These are phyloP conservation scores for Syzygium grande DNA, from an alignment of 345 rosid genomes.

Conservation along the genomic window DNA sequence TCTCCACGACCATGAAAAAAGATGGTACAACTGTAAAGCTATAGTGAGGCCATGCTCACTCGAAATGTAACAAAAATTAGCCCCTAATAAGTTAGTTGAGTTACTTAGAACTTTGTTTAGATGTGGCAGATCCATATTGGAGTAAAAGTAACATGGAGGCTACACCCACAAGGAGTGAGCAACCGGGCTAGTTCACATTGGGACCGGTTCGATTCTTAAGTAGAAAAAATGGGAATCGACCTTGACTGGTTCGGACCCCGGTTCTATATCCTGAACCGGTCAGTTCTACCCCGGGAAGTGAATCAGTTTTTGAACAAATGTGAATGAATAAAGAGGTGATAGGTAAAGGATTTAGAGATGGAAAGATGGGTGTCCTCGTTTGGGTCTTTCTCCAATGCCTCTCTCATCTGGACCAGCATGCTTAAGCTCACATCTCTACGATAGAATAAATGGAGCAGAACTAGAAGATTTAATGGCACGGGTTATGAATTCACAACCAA, in stretches of 20 bases:
- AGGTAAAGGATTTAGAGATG: too few species aligned
- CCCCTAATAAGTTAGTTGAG: background rate
- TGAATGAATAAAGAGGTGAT: too few species aligned
- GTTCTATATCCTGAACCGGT: background rate
- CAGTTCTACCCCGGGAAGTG: rapidly evolving
- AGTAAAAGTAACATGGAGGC: background rate
- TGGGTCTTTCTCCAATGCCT: background rate
- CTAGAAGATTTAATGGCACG: background rate
- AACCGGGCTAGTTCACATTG: background rate
- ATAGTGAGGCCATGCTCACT: background rate
- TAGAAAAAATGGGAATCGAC: background rate
- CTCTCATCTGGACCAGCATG: background rate
- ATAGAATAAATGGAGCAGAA: background rate
- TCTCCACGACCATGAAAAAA: background rate
- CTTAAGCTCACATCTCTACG: background rate
- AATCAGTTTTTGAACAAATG: too few species aligned
- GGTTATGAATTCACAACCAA: background rate
- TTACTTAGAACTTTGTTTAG: background rate
- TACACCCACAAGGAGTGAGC: background rate
- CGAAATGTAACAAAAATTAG: background rate
- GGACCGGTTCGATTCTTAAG: background rate
- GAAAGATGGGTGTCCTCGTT: too few species aligned
- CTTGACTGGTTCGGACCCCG: too few species aligned
- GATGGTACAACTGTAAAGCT: background rate
- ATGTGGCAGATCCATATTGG: background rate